Conservation (phyloP, 2,329 filamentous ascomycete genomes). For the Xylaria sp. region DNA sequence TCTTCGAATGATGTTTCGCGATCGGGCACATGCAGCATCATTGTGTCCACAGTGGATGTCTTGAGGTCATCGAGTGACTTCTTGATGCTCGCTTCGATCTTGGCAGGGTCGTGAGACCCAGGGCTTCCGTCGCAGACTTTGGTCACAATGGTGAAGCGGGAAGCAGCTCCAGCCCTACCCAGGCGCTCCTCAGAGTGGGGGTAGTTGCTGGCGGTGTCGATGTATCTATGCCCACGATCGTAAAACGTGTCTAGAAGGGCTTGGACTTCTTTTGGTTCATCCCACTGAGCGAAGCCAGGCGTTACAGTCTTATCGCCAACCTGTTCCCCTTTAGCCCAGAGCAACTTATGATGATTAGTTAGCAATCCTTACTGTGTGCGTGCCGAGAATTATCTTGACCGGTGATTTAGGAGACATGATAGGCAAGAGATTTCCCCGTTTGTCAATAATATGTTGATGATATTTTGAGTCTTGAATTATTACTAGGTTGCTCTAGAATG, state of each 20-base stretch:
- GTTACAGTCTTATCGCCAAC: conserved; percentile 31
- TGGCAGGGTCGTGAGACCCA: conserved; percentile 43
- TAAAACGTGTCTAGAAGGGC: conserved; percentile 33
- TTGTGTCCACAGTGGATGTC: conserved; percentile 32
- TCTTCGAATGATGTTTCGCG: conserved; percentile 55
- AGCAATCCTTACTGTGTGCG: conserved; percentile 21
- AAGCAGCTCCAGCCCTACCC: conserved; percentile 44
- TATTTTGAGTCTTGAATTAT: neutral
- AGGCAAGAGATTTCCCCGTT: neutral
- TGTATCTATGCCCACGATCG: conserved; percentile 28
- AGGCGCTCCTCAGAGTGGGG: conserved; percentile 49
- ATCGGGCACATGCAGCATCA: conserved; percentile 56
- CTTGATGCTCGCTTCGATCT: conserved; percentile 47
- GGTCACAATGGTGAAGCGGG: conserved; percentile 50
- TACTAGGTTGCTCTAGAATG: neutral
- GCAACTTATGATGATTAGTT: neutral
- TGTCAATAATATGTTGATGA: neutral
- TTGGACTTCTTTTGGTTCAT: conserved; percentile 32
- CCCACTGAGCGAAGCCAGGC: conserved; percentile 33
- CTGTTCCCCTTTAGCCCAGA: conserved; percentile 11
- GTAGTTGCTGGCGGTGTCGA: conserved; percentile 58
- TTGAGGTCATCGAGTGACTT: conserved; percentile 48
- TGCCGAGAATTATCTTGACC: conserved; percentile 26
- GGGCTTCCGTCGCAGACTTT: conserved; percentile 48
- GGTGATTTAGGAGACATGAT: conserved; percentile 20